Evolutionary conservation across 306 rosid genomes (phyloP), one percentile per base, ranked within the genome.

Genomic region (Prunus mira): DNA sequence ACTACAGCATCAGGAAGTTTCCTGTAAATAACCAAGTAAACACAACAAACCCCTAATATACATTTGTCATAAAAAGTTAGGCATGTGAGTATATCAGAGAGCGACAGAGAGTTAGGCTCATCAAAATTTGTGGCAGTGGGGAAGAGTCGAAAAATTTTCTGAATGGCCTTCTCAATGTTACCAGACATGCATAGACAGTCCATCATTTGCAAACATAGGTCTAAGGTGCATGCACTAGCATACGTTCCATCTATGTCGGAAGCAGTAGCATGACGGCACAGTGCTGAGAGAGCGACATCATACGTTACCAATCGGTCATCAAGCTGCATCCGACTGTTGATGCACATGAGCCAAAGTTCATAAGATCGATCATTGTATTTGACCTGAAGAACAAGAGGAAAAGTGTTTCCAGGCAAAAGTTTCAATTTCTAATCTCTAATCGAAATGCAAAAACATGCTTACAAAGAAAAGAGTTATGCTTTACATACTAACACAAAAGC

Each of bases 1-100:
- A 89, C 84, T 8, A 92, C 82, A 83, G 86, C 92, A 73, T 87
- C 93, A 73, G 98, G 97, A 76, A 92, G 84, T 84, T 88, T 92
- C 90, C 91, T 89, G 94, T 95, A 92, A 85, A 89, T 80, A 86
- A 90, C 97, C 79, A 95, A 86, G 89, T 95, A 95, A 84, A 89
- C 84, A 89, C 93, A 88, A 85, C 91, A 90, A 80, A 95, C 76
- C 96, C 98, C 93, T 89, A 90, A 90, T 73, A 95, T 82, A 91
- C 95, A 95, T 85, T 88, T 92, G 86, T 95, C 98, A 89, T 88
- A 88, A 82, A 92, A 34, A 77, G 88, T 90, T 79, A 94, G 85
- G 93, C 91, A 87, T 80, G 83, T 82, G 83, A 80, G 89, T 75
- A 90, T 79, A 78, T 90, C 93, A 65, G 90, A 86, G 73, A 84